Evolutionary conservation across 495 filamentous ascomycete species (phyloP).

Genomic region (Alectoria sarmentosa): DNA sequence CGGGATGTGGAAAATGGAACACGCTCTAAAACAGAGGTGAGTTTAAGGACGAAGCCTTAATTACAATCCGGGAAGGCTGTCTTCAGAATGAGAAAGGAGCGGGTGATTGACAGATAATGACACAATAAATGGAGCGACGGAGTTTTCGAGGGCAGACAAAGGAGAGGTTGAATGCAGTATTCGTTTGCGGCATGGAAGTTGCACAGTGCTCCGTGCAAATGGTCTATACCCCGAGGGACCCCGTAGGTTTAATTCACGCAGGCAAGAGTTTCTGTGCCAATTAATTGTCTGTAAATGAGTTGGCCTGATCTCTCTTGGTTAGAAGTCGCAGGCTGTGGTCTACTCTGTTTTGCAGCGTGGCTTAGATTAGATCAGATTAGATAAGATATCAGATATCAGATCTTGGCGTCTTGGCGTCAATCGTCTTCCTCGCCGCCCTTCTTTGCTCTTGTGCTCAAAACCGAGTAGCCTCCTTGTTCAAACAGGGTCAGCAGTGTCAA

Average conservation of each 20-base stretch:
- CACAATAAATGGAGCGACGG: background rate
- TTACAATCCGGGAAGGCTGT: background rate
- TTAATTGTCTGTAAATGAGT: background rate
- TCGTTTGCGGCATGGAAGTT: background rate
- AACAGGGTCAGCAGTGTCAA: no score
- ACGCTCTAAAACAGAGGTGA: background rate
- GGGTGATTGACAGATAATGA: background rate
- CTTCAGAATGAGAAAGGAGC: background rate
- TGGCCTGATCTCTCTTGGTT: background rate
- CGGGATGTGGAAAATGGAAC: background rate
- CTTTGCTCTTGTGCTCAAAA: no score
- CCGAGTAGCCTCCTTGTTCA: no score
- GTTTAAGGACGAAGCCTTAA: no score
- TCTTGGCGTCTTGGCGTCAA: no score
- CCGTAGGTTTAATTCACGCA: no score
- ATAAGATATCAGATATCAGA: no score
- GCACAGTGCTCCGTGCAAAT: no score
- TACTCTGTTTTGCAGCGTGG: no score
- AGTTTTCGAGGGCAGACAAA: background rate
- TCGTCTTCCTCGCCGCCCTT: no score
- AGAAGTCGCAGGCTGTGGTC: background rate
- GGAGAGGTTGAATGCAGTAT: background rate
- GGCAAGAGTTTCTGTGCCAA: background rate
- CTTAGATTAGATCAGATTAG: no score
- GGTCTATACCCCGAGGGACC: no score